Evolutionary conservation across 352 stramenopile species (phyloP).

Genomic region (Globisporangium barbulae): DNA sequence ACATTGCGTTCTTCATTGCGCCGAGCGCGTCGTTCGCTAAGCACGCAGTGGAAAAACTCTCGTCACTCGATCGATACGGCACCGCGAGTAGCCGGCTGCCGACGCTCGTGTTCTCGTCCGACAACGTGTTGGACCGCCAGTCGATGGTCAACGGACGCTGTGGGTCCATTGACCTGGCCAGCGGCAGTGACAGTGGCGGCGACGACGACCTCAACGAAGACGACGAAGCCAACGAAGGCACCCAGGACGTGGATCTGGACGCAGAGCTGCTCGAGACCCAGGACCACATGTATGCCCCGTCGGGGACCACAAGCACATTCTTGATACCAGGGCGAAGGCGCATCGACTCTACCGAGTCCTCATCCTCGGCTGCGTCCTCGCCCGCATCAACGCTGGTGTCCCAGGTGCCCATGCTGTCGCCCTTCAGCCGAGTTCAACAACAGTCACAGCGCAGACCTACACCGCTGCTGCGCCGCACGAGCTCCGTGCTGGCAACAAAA

Average conservation of each 20-base stretch:
- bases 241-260: neutral
- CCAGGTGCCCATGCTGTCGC: slow-evolving; percentile 9
- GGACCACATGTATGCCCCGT: slow-evolving; percentile 3
- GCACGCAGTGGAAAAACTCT: slow-evolving; percentile 34
- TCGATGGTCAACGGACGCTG: slow-evolving; percentile 30
- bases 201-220: slow-evolving; percentile 13
- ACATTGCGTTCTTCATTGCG: slow-evolving; percentile 53
- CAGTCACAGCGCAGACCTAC: neutral
- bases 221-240: neutral
- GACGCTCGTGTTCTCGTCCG: slow-evolving; percentile 48
- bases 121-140: slow-evolving; percentile 45
- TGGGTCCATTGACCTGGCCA: slow-evolving; percentile 22
- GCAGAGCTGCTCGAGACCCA: neutral
- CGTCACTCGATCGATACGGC: slow-evolving; percentile 3
- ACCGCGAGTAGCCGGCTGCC: slow-evolving; percentile 7
- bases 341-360: slow-evolving; percentile 12
- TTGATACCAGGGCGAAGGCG: neutral
- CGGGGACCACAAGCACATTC: neutral
- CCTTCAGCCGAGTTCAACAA: slow-evolving; percentile 6
- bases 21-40: slow-evolving; percentile 40
- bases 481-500: slow-evolving; percentile 17
- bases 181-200: slow-evolving; percentile 12
- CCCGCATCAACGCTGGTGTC: neutral
- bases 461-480: slow-evolving; percentile 14
- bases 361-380: neutral